Evolutionary conservation across 2,329 filamentous ascomycete species (phyloP), one percentile per base, ranked within the genome.

Genomic region (Arachnomyces sp.): DNA sequence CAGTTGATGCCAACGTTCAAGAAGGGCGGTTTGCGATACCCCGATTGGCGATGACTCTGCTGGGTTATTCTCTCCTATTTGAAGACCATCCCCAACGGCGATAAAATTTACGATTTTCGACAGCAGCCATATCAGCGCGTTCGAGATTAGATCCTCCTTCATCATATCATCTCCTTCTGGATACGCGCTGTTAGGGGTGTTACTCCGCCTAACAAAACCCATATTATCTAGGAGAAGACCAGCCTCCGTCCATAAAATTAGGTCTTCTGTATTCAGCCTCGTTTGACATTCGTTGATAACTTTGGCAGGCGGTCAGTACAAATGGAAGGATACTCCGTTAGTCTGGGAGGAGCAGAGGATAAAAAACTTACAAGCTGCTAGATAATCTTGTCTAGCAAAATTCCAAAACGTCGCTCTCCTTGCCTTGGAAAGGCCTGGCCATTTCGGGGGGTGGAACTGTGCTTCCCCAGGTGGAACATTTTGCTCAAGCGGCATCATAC

Each of bases 61-160:
- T 16, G 56, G 39, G 25, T 48, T 44, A 36, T 49, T 48, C 18
- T 55, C 50, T 11, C 45, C 45, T 25, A 54, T 50, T 33, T 55
- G 63, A 3, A 74, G 52, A 3, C 71, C 68, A 42, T 78, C 75
- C 1, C 75, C 74, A 0, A 70, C 67, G 5, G 72, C 76, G 40
- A 81, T 73, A 52, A 75, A 81, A 51, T 83, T 82, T 38, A 81
- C 72, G 3, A 82, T 71, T 49, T 82, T 82, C 5, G 77, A 74
- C 43, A 79, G 66, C 7, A 83, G 70, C 78, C 78, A 83, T 4
- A 81, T 71, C 3, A 84, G 56, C 0, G 75, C 73, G 49, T 83
- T 82, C 31, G 71, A 74, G 39, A 79, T 74, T 44, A 79, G 67
- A 45, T 82, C 79, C 57, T 82, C 78, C 42, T 71, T 68, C 68